Conservation (phyloP, 208 protist species). For the Porcisia hertigi region DNA sequence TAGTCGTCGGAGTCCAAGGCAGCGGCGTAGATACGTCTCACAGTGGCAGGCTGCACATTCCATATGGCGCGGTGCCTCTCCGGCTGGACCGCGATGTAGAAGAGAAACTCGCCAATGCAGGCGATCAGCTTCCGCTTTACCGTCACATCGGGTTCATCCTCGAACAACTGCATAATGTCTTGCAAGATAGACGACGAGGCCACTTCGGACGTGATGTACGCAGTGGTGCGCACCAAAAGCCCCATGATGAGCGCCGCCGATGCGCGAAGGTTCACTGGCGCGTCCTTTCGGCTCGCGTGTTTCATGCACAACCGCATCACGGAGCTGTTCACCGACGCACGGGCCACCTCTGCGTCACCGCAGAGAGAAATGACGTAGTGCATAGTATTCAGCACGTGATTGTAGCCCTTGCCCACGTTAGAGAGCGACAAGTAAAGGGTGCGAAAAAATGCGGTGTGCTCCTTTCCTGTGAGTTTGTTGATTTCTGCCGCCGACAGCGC, state of each 20-base stretch:
- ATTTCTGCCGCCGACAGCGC: conserved; percentile 60
- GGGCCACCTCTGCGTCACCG: conserved; percentile 72
- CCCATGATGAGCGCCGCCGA: conserved; percentile 83
- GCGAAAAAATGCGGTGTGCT: conserved; percentile 36
- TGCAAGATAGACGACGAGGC: conserved; percentile 66
- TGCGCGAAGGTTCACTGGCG: conserved; percentile 49
- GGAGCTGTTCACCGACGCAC: conserved; percentile 90
- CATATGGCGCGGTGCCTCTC: conserved; percentile 63
- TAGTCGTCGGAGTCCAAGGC: conserved; percentile 75
- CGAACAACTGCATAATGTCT: conserved; percentile 55
- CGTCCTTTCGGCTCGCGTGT: conserved; percentile 54
- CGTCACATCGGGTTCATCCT: conserved; percentile 49
- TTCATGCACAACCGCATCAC: conserved; percentile 88
- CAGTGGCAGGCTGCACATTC: conserved; percentile 43
- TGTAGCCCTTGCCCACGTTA: conserved; percentile 20
- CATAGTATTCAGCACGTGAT: conserved; percentile 67
- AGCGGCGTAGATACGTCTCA: conserved; percentile 47
- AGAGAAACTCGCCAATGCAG: conserved; percentile 89
- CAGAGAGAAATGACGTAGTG: conserved; percentile 88
- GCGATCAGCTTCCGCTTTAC: conserved; percentile 80
- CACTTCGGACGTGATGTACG: conserved; percentile 72
- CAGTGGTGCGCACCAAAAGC: conserved; percentile 83
- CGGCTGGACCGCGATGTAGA: conserved; percentile 86
- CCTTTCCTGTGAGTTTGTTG: conserved; percentile 42
- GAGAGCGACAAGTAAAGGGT: conserved; percentile 36